Base-by-base conservation (phyloP, 192 early-diverging fungal species). In the Coemansia guatemalensis region DNA sequence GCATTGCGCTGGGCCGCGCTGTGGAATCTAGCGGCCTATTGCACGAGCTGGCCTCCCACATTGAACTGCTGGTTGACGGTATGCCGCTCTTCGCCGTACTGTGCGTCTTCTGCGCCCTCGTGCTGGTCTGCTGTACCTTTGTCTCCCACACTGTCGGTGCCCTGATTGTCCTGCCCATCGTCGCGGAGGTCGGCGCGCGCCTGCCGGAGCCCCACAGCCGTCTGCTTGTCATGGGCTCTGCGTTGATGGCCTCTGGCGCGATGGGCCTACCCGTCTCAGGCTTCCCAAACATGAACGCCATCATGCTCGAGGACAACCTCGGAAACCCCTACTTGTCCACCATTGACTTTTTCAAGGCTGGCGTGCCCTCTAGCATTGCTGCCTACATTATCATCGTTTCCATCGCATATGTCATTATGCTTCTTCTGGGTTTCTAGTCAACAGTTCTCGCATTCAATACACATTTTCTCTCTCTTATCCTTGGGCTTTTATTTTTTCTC, bases 261-360 rank as follows among this genome's bases (percentile, higher is more conserved):
- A 95, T 95, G 93, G 92, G 90, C 0, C 78, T 97, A 9, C 94
- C 95, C 2, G 93, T 98, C 5, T 94, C 92, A 0, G 93, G 93
- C 0, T 98, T 96, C 82, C 96, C 96, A 1, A 98, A 98, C 62
- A 96, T 98, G 94, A 95, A 95, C 64, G 94, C 96, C 29, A 94
- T 98, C 47, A 88, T 90, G 67, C 85, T 93, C 73, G 94, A 96
- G 73, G 92, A 96, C 56, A 86, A 89, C 2, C 85, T 90, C 60
- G 96, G 96, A 24, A 83, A 85, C 29, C 90, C 89, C 32, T 98
- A 93, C 72, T 66, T 98, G 58, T 75, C 72, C 29, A 93, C 93
- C 2, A 65, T 70, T 26, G 96, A 98, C 71, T 98, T 98, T 68
- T 69, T 95, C 58, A 84, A 83, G 62, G 88, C 88, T 0, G 96